Base-by-base conservation (phyloP, 441 rosid genomes). In the Pelargonium myrrhifolium region DNA sequence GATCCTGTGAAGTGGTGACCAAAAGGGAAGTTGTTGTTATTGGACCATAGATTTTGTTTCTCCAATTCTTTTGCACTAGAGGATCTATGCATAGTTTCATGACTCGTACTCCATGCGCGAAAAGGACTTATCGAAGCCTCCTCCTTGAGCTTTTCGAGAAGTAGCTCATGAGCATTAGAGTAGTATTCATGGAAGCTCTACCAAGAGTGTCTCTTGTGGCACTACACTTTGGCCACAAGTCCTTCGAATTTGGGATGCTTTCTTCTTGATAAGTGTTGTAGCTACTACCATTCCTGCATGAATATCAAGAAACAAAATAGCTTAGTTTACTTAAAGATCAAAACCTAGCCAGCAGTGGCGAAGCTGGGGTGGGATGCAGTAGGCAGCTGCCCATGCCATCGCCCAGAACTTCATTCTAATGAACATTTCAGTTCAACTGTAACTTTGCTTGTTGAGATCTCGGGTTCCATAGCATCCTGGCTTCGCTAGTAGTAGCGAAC, bases 41-140 rank as follows among this genome's bases (percentile, higher is more conserved):
- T 69, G 28, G 64, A 39, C 43, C 14, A 62, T 22, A 55, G 10
- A 28, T 47, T 9, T 31, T 62, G 42, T 14, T 15, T 51, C 4
- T 7, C 6, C 58, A 51, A 15, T 15, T 51, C 20, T n/a, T 15
- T 21, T 4, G 58, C 21, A 14, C 9, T 51, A 51, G 9, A 37
- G 40, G 40, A 37, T 37, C 22, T 45, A 37, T 60, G 47, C 5
- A 62, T 24, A 67, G 67, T 53, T 22, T 75, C 79, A 67, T 51
- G 58, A 15, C 18, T 51, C 58, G 40, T 37, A 10, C 67, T 59
- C 26, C 63, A 71, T 65, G 71, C 68, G 65, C 71, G 71, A 21
- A 75, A 75, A 58, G 68, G 62, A 60, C 68, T 71, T 24, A 15
- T 15, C 15, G 77, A 68, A 62, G 68, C 64, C 69, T 79, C 76